Evolutionary conservation across 2,329 filamentous ascomycete genomes (phyloP).

Genomic region (Colletotrichum sp.): DNA sequence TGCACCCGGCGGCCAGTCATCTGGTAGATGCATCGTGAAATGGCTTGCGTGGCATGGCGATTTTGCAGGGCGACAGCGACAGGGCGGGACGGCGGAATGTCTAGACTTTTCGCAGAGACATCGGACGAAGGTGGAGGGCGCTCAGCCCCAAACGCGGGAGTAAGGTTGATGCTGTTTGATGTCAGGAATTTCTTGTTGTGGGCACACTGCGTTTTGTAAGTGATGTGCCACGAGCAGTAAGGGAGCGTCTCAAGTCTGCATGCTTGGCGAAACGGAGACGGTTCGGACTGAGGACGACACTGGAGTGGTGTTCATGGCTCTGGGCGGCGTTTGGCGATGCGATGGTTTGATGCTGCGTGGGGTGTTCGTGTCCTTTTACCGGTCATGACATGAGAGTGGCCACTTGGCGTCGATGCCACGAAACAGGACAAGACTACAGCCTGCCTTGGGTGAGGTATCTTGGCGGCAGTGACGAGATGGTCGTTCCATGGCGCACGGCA

Average conservation of each 20-base stretch:
- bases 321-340: background rate
- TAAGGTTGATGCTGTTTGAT: slow-evolving; percentile 7
- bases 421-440: background rate
- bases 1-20: background rate
- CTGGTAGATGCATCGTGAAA: background rate
- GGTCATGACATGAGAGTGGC: background rate
- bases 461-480: background rate
- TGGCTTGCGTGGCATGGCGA: slow-evolving; percentile 2
- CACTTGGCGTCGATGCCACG: background rate
- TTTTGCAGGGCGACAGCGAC: background rate
- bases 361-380: background rate
- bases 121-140: slow-evolving; percentile 3
- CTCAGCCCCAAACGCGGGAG: slow-evolving; percentile 19
- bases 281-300: background rate
- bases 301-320: background rate
- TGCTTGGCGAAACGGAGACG: slow-evolving; percentile 9
- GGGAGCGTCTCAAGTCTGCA: slow-evolving; percentile 1
- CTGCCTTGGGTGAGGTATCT: background rate
- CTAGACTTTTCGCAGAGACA: background rate
- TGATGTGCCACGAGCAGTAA: background rate
- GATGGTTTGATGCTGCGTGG: background rate
- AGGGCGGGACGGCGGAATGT: background rate
- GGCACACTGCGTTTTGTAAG: background rate
- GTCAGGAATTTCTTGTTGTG: background rate
- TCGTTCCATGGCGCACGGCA: background rate